A percentile compares a stretch with the other conserved stretches of the same genome.
Evolutionary conservation across 306 rosid species (phyloP).

Genomic region (Acacia melanoxylon): DNA sequence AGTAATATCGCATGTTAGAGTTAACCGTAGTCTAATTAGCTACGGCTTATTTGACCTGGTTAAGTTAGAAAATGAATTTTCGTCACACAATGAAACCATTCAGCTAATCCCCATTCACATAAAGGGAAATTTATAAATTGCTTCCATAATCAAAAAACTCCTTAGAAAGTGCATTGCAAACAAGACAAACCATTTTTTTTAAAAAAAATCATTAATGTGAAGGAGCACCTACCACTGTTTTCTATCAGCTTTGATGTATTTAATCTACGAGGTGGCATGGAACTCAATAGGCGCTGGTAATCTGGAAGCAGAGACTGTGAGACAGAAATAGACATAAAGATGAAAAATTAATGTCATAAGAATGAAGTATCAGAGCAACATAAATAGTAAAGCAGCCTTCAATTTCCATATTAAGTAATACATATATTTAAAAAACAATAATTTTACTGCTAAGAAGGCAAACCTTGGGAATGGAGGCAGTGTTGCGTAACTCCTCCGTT

Average conservation of each 20-base stretch:
- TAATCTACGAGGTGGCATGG: constrained; percentile 93
- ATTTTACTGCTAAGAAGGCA: constrained; percentile 24
- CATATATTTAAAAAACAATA: constrained; percentile 5
- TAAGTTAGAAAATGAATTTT: constrained; percentile 21
- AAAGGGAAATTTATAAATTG: not conserved
- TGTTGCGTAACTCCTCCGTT: constrained; percentile 96
- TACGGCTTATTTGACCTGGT: constrained; percentile 10
- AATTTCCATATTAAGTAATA: constrained; percentile 12
- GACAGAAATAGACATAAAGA: constrained; percentile 52
- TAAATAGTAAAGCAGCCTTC: constrained; percentile 23
- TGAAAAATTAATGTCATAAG: constrained; percentile 46
- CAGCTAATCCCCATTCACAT: constrained; percentile 17
- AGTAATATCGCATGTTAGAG: not conserved
- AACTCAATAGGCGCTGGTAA: constrained; percentile 96
- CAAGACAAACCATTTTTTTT: not conserved
- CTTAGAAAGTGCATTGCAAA: constrained; percentile 21
- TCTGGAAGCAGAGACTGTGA: constrained; percentile 97
- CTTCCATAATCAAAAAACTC: not conserved
- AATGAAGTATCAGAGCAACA: constrained; percentile 33
- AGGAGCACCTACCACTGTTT: constrained; percentile 75
- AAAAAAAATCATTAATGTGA: constrained; percentile 5
- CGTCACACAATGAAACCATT: constrained; percentile 7
- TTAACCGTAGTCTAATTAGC: constrained; percentile 4
- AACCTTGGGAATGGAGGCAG: constrained; percentile 92
- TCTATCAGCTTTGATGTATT: constrained; percentile 94